These are phyloP conservation scores for Sphagnum magellanicum DNA, from an alignment of 228 moss, liverwort and hornwort genomes.

Conservation along the genomic window DNA sequence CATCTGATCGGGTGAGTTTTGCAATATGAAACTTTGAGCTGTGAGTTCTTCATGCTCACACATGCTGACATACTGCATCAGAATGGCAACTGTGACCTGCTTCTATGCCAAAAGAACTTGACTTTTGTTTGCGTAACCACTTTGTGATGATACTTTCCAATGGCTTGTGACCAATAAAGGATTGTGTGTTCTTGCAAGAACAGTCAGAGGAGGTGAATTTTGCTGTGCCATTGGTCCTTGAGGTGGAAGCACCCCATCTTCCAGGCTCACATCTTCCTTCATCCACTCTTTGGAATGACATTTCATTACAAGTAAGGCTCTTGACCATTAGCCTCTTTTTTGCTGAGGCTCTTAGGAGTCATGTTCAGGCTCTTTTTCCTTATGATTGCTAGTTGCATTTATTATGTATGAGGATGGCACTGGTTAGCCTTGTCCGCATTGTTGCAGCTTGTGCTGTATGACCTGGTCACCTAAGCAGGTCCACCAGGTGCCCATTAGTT, in stretches of 20 bases:
- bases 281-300: slow-evolving; percentile 56
- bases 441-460: too few species aligned
- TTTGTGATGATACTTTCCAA: too few species aligned
- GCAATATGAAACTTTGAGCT: too few species aligned
- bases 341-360: neutral
- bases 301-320: slow-evolving; percentile 69
- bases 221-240: slow-evolving; percentile 71
- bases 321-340: too few species aligned
- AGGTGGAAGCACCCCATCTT: slow-evolving; percentile 40
- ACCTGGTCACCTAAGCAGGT: too few species aligned
- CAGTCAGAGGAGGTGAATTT: slow-evolving; percentile 86
- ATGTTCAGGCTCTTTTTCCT: neutral
- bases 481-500: too few species aligned
- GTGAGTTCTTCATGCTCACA: too few species aligned
- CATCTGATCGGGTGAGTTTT: slow-evolving; percentile 52
- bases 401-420: too few species aligned
- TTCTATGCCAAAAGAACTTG: neutral
- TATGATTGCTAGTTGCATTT: neutral
- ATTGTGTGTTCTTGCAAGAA: slow-evolving; percentile 14
- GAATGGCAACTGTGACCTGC: neutral
- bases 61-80: too few species aligned
- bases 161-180: neutral
- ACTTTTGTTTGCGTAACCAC: neutral
- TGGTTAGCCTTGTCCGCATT: too few species aligned
- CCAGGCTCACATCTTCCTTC: slow-evolving; percentile 31